Evolutionary conservation across 2,329 filamentous ascomycete genomes (phyloP).

Genomic region (Colletotrichum tropicicola): DNA sequence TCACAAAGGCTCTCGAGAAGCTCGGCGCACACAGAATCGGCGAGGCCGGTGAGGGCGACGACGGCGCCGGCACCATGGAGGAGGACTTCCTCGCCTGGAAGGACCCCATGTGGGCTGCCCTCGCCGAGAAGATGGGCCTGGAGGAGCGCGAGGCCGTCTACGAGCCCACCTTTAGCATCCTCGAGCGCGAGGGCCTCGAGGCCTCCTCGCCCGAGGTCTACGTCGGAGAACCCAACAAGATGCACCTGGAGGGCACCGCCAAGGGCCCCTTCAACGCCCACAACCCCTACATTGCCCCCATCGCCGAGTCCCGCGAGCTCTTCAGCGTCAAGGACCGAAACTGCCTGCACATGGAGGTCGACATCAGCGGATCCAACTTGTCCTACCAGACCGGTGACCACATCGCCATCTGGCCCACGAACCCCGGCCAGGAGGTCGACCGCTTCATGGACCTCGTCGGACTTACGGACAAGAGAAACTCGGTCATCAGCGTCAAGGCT

Average conservation of each 20-base stretch:
- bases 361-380: slow-evolving; percentile 88
- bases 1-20: slow-evolving; percentile 82
- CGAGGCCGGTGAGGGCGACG: slow-evolving; percentile 91
- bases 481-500: slow-evolving; percentile 87
- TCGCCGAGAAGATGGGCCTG: slow-evolving; percentile 84
- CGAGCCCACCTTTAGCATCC: slow-evolving; percentile 88
- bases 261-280: slow-evolving; percentile 95
- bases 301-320: slow-evolving; percentile 88
- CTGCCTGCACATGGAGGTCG: slow-evolving; percentile 96
- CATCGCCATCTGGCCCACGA: slow-evolving; percentile 96
- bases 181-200: slow-evolving; percentile 77
- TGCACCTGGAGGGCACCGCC: slow-evolving; percentile 85
- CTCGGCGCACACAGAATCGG: slow-evolving; percentile 88
- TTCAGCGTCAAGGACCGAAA: slow-evolving; percentile 92
- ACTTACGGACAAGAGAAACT: slow-evolving; percentile 78
- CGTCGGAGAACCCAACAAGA: slow-evolving; percentile 94
- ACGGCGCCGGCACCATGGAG: slow-evolving; percentile 99
- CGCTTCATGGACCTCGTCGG: slow-evolving; percentile 84
- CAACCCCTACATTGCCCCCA: slow-evolving; percentile 96
- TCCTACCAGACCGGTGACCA: slow-evolving; percentile 97
- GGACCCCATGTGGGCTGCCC: slow-evolving; percentile 95
- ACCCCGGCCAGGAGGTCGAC: slow-evolving; percentile 91
- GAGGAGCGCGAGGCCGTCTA: slow-evolving; percentile 97
- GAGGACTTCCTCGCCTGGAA: slow-evolving; percentile 99
- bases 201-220: slow-evolving; percentile 85